Percentiles rank a stretch among this genome's conserved stretches.
Conservation (phyloP, 2,329 filamentous ascomycete species). For the Botrytis cinerea region DNA sequence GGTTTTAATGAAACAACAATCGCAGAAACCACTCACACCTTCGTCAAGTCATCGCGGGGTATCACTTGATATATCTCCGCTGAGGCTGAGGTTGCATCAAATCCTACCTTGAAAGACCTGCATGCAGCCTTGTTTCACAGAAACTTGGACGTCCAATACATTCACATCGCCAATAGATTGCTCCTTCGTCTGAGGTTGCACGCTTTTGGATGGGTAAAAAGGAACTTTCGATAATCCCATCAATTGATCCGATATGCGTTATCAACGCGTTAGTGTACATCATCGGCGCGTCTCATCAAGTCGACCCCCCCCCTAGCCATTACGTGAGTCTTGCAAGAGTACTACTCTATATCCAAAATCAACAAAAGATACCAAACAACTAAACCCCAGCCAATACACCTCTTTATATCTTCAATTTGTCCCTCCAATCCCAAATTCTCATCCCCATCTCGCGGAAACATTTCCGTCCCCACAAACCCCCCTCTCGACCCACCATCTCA, state of each 20-base stretch:
- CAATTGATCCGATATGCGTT: background rate
- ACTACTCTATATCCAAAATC: background rate
- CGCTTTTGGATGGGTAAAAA: background rate
- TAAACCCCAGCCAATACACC: background rate
- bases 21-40: background rate
- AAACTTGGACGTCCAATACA: background rate
- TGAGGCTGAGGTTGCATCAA: background rate
- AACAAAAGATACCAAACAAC: background rate
- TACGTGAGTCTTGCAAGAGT: background rate
- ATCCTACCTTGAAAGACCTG: background rate
- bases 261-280: background rate
- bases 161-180: background rate
- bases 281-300: background rate
- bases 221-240: background rate
- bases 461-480: constrained; percentile 10
- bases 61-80: background rate
- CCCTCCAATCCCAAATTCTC: background rate
- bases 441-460: constrained; percentile 11
- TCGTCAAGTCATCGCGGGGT: background rate
- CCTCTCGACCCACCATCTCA: background rate
- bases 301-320: no score
- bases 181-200: background rate
- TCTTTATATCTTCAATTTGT: background rate
- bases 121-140: background rate
- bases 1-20: background rate